phyloP scores from a whole-genome alignment of 1,139 yeast genomes.

The Candida albicans region DNA sequence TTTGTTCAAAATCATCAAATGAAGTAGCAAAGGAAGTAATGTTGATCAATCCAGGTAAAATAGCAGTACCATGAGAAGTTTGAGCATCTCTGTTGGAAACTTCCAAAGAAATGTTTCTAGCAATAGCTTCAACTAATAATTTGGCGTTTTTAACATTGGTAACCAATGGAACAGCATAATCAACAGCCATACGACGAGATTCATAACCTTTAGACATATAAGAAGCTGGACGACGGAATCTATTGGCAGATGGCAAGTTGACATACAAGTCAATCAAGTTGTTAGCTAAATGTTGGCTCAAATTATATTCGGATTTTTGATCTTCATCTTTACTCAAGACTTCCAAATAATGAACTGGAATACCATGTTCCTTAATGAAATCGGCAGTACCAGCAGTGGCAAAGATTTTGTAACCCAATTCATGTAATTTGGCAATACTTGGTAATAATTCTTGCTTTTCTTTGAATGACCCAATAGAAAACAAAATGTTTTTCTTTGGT shows the following conservation, averaged over 20 bases:
- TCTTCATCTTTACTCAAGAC: slow-evolving; percentile 72
- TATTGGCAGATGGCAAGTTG: slow-evolving; percentile 93
- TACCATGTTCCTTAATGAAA: slow-evolving; percentile 89
- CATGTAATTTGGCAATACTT: slow-evolving; percentile 74
- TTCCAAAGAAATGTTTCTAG: slow-evolving; percentile 67
- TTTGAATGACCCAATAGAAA: slow-evolving; percentile 96
- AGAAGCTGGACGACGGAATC: slow-evolving; percentile 98
- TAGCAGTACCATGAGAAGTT: slow-evolving; percentile 80
- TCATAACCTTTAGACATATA: slow-evolving; percentile 97
- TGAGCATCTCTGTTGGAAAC: slow-evolving; percentile 84
- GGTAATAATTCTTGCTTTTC: slow-evolving; percentile 95
- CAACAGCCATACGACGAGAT: slow-evolving; percentile 99
- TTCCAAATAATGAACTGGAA: slow-evolving; percentile 94
- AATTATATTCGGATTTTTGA: slow-evolving; percentile 90
- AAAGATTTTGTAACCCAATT: slow-evolving; percentile 85
- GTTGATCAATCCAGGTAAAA: slow-evolving; percentile 85
- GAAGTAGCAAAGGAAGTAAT: slow-evolving; percentile 79
- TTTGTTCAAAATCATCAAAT: slow-evolving; percentile 59
- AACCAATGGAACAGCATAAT: slow-evolving; percentile 94
- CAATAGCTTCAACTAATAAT: slow-evolving; percentile 87
- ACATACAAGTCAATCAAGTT: slow-evolving; percentile 94
- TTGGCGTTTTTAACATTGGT: slow-evolving; percentile 98
- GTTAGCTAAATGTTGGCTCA: slow-evolving; percentile 95
- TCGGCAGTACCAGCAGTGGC: slow-evolving; percentile 99
- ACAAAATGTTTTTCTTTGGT: slow-evolving; percentile 91